Evolutionary conservation across 768 basidiomycete genomes (phyloP).

Genomic region (Leccinum incarnatum): DNA sequence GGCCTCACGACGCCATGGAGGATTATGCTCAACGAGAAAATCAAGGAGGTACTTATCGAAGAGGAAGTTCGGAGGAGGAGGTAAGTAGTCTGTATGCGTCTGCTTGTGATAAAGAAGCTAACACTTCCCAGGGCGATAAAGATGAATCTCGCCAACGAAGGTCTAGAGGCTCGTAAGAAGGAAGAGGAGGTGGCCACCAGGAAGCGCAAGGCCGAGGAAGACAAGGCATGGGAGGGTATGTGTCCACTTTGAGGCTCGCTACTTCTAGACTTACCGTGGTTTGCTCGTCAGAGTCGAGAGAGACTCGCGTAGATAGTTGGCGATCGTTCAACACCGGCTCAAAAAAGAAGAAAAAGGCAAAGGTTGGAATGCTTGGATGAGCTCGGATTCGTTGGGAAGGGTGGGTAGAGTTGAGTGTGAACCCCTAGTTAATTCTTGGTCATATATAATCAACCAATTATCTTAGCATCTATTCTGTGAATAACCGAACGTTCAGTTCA

Average conservation of each 20-base stretch:
- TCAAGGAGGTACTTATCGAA: conserved; percentile 85
- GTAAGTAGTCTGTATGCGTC: conserved; percentile 40
- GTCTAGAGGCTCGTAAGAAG: conserved; percentile 88
- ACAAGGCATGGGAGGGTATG: conserved; percentile 86
- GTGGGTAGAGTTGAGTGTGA: conserved; percentile 13
- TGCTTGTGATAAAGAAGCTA: background rate
- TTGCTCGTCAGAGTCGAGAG: conserved; percentile 57
- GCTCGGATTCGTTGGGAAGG: conserved; percentile 2
- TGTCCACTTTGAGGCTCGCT: background rate
- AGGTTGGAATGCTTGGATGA: conserved; percentile 65
- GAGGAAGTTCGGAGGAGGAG: conserved; percentile 85
- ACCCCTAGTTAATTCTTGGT: conserved; percentile 9
- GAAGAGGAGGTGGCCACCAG: conserved; percentile 75
- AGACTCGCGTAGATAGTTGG: conserved; percentile 85
- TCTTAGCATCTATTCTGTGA: background rate
- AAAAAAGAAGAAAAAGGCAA: conserved; percentile 85
- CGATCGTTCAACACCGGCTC: conserved; percentile 60
- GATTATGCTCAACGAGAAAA: conserved; percentile 61
- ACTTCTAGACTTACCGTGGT: background rate
- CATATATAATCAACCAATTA: conserved; percentile 9
- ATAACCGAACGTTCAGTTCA: background rate
- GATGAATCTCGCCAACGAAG: conserved; percentile 90
- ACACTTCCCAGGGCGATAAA: conserved; percentile 68
- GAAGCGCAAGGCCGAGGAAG: conserved; percentile 89
- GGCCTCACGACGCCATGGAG: conserved; percentile 57